A percentile compares a stretch with the other conserved stretches of the same genome.
phyloP scores from a whole-genome alignment of 768 basidiomycete genomes.

The Auriscalpium vulgare region DNA sequence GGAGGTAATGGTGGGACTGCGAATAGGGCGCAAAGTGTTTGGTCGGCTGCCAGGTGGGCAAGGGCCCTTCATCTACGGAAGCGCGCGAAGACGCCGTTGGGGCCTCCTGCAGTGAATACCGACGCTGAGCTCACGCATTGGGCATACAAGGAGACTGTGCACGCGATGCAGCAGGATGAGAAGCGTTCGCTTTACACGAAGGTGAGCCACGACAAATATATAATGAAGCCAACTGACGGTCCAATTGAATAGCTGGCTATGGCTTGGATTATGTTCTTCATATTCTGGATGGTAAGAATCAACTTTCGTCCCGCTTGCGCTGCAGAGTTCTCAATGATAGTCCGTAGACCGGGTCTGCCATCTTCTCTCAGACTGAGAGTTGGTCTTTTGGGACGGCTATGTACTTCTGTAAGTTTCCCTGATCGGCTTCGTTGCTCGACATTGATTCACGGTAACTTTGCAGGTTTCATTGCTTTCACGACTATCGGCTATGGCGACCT shows the following conservation, averaged over 20 bases:
- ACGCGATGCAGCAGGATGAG: conserved; percentile 29
- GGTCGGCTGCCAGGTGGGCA: background rate
- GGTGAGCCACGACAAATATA: conserved; percentile 21
- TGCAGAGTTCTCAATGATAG: background rate
- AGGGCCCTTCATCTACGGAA: background rate
- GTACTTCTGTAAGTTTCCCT: conserved; percentile 56
- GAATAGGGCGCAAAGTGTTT: background rate
- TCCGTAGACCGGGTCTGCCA: conserved; percentile 53
- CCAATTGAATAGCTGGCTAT: conserved; percentile 33
- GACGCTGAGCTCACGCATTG: background rate
- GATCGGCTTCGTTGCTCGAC: background rate
- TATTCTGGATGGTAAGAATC: conserved; percentile 67
- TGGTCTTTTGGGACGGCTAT: conserved; percentile 58
- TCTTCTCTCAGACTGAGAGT: conserved; percentile 61
- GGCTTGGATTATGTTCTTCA: conserved; percentile 52
- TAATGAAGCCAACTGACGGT: too few species aligned
- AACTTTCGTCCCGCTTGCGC: background rate
- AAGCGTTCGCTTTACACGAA: conserved; percentile 50
- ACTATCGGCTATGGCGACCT: conserved; percentile 74
- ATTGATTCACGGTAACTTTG: background rate
- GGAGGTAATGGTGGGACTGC: background rate
- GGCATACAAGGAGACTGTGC: conserved; percentile 14
- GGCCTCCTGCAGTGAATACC: background rate
- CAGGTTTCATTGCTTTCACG: conserved; percentile 66
- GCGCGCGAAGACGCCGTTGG: conserved; percentile 6